These are phyloP conservation scores for Phytophthora pisi DNA, from an alignment of 352 stramenopile species.

Conservation along the genomic window DNA sequence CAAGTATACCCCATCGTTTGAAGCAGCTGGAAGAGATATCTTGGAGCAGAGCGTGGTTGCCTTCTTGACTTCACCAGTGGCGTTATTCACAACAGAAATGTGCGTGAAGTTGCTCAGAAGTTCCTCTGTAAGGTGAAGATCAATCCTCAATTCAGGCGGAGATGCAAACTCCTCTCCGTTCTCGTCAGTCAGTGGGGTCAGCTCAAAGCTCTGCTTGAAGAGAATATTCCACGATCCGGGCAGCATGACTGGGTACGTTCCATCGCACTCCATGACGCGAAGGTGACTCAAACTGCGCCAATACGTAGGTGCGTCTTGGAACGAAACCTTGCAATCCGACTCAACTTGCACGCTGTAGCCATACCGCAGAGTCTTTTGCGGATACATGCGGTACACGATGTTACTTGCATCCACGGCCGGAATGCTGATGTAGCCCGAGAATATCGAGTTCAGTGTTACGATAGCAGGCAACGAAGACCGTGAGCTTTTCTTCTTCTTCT, in stretches of 20 bases:
- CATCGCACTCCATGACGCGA: constrained; percentile 56
- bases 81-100: constrained; percentile 56
- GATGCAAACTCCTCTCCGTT: constrained; percentile 3
- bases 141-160: constrained; percentile 46
- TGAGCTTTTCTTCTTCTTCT: neutral
- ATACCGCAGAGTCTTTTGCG: constrained; percentile 50
- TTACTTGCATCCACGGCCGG: constrained; percentile 12
- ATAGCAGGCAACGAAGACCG: constrained; percentile 24
- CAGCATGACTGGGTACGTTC: constrained; percentile 51
- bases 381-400: constrained; percentile 55
- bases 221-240: constrained; percentile 60
- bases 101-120: constrained; percentile 52
- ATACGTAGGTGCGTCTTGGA: constrained; percentile 47
- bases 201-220: constrained; percentile 64
- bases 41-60: constrained; percentile 42
- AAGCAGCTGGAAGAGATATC: constrained; percentile 20
- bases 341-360: constrained; percentile 68
- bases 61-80: constrained; percentile 38
- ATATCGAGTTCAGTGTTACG: constrained; percentile 44
- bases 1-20: constrained; percentile 2
- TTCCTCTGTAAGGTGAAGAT: constrained; percentile 66
- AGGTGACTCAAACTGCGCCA: constrained; percentile 53
- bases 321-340: constrained; percentile 42
- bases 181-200: constrained; percentile 20
- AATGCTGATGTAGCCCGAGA: constrained; percentile 43